Evolutionary conservation across 371 early-diverging fungal species (phyloP).

Genomic region (Mucor velutinosus): DNA sequence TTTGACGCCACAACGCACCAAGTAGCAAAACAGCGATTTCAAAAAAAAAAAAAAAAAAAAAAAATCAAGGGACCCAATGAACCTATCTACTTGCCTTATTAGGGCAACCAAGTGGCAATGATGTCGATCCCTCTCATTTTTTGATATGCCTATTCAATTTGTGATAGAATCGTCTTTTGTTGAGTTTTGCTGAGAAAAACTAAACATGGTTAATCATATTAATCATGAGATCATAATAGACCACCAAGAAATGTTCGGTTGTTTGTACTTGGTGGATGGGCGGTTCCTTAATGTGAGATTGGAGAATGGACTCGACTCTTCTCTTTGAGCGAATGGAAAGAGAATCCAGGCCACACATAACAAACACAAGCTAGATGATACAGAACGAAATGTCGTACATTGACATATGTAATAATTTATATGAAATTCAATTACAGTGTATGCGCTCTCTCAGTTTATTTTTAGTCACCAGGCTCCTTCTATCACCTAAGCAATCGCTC

Average conservation of each 20-base stretch:
- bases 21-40: no score
- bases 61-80: background rate
- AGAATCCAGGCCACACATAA: background rate
- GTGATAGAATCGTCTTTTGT: background rate
- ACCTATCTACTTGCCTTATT: background rate
- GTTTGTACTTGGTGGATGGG: background rate
- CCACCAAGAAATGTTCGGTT: background rate
- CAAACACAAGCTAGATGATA: background rate
- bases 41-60: no score
- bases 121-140: background rate
- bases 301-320: background rate
- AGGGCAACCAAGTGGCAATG: background rate
- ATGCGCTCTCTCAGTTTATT: background rate
- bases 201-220: background rate
- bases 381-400: background rate
- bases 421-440: background rate
- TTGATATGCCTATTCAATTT: no score
- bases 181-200: background rate
- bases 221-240: background rate
- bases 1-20: background rate
- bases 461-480: background rate
- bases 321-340: background rate
- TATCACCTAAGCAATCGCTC: background rate
- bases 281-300: background rate
- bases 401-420: background rate